phyloP scores from a whole-genome alignment of 192 early-diverging fungal species.

The Entomortierella lignicola region DNA sequence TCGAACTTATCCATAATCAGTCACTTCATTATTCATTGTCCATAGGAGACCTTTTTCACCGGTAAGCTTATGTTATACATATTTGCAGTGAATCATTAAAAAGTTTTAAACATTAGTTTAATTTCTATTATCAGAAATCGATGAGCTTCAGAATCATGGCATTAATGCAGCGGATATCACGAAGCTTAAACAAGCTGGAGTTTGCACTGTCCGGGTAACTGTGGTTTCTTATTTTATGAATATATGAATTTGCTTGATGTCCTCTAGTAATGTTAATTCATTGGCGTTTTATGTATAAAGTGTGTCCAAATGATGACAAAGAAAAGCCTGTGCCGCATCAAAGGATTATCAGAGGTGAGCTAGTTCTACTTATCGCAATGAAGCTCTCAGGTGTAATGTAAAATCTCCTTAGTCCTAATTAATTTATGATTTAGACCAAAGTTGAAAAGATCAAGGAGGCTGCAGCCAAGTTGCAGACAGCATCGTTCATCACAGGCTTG shows the following conservation, averaged over 20 bases:
- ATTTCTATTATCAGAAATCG: constrained; percentile 45
- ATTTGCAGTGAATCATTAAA: too few species aligned
- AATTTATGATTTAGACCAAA: constrained; percentile 57
- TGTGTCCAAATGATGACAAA: constrained; percentile 81
- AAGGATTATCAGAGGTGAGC: constrained; percentile 78
- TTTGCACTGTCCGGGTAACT: constrained; percentile 77
- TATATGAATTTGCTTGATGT: too few species aligned
- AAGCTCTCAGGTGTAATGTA: too few species aligned
- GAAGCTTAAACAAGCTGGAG: constrained; percentile 82
- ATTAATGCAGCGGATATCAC: constrained; percentile 82
- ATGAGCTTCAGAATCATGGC: constrained; percentile 72
- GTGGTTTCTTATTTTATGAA: too few species aligned
- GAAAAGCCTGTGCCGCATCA: constrained; percentile 74
- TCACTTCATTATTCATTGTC: too few species aligned
- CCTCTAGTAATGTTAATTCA: too few species aligned
- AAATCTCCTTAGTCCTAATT: background rate
- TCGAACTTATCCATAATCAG: too few species aligned
- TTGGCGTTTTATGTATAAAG: too few species aligned
- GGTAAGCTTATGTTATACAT: constrained; percentile 5
- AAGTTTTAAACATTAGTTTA: too few species aligned
- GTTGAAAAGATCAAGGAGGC: constrained; percentile 91
- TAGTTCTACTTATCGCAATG: too few species aligned
- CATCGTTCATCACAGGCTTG: constrained; percentile 77
- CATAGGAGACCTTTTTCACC: constrained; percentile 41
- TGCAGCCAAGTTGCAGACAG: constrained; percentile 69